These are phyloP conservation scores for Anisodus acutangulus DNA, from an alignment of 257 asterid genomes.

Conservation along the genomic window DNA sequence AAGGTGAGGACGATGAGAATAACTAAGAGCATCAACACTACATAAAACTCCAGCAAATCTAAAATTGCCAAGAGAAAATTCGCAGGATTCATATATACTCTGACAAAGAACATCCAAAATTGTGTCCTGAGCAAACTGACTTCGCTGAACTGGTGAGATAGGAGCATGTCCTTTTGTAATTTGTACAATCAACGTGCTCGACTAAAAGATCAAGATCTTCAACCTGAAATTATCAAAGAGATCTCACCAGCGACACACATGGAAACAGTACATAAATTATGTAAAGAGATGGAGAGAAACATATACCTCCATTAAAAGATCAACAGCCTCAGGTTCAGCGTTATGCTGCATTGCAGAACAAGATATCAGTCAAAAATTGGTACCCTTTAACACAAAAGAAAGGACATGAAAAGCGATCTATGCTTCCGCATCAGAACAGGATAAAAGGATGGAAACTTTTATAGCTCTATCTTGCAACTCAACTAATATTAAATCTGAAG, in stretches of 20 bases:
- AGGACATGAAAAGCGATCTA: not conserved
- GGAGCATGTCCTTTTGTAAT: conserved; percentile 77
- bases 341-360: conserved; percentile 69
- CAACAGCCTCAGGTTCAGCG: conserved; percentile 89
- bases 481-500: conserved; percentile 3
- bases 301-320: conserved; percentile 82
- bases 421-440: not conserved
- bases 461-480: conserved; percentile 16
- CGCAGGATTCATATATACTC: not conserved
- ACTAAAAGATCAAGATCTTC: conserved; percentile 87
- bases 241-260: not conserved
- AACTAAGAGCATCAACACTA: not conserved
- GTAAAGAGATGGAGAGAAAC: not conserved
- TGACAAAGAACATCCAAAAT: not conserved
- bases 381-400: not conserved
- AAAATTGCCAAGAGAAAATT: not conserved
- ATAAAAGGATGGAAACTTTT: not conserved
- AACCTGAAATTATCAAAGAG: conserved; percentile 53
- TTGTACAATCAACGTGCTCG: conserved; percentile 72
- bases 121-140: conserved; percentile 48
- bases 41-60: not conserved
- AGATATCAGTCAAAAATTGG: not conserved
- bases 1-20: no score
- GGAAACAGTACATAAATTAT: not conserved
- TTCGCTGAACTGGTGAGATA: conserved; percentile 86